phyloP scores from a whole-genome alignment of 2,329 filamentous ascomycete genomes.

The Nigrospora sphaerica region DNA sequence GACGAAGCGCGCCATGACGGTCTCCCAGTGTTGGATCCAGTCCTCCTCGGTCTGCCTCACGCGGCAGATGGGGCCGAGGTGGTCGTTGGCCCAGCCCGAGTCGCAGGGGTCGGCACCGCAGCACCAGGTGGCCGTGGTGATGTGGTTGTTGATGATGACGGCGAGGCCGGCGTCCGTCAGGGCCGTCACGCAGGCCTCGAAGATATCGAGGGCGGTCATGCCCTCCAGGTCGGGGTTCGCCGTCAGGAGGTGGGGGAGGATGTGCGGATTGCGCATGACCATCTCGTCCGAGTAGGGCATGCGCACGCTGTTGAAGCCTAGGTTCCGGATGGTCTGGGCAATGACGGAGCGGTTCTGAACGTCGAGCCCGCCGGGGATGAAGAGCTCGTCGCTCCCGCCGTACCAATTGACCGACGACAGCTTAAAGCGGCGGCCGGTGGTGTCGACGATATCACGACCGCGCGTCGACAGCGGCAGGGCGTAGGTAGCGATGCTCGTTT shows the following conservation, averaged over 20 bases:
- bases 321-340: slow-evolving; percentile 47
- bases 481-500: slow-evolving; percentile 39
- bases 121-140: slow-evolving; percentile 63
- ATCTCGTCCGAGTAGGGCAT: slow-evolving; percentile 64
- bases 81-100: slow-evolving; percentile 58
- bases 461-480: slow-evolving; percentile 50
- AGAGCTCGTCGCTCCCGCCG: slow-evolving; percentile 60
- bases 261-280: slow-evolving; percentile 50
- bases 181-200: slow-evolving; percentile 48
- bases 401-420: slow-evolving; percentile 65
- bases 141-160: slow-evolving; percentile 65
- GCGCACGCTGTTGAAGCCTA: slow-evolving; percentile 66
- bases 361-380: slow-evolving; percentile 57
- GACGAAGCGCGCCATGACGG: slow-evolving; percentile 51
- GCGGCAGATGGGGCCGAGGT: slow-evolving; percentile 52
- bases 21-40: slow-evolving; percentile 62
- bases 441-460: slow-evolving; percentile 56
- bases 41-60: slow-evolving; percentile 56
- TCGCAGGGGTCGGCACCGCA: slow-evolving; percentile 63
- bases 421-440: slow-evolving; percentile 49
- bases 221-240: slow-evolving; percentile 56
- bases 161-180: slow-evolving; percentile 56
- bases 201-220: slow-evolving; percentile 51
- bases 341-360: slow-evolving; percentile 55
- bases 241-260: slow-evolving; percentile 41